phyloP scores from a whole-genome alignment of 2,329 filamentous ascomycete species.

The Sarocladium strictum region DNA sequence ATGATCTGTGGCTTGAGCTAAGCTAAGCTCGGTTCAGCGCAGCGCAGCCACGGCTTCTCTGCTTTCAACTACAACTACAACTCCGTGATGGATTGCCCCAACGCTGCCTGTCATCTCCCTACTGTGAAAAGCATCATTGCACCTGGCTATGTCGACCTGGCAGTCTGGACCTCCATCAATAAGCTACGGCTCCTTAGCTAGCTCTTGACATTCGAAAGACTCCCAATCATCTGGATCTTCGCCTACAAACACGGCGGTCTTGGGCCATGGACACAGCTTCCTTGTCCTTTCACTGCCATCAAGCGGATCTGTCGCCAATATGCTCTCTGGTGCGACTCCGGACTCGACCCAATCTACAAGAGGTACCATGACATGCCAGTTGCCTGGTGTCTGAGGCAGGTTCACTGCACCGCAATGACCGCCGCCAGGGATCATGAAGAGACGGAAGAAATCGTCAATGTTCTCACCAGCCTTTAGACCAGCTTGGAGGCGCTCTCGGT shows the following conservation, averaged over 20 bases:
- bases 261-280: constrained; percentile 4
- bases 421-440: constrained; percentile 6
- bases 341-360: not conserved
- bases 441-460: not conserved
- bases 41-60: too few relatives aligned
- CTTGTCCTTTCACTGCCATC: constrained; percentile 1
- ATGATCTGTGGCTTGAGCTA: constrained; percentile 1
- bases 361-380: not conserved
- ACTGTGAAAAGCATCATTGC: too few relatives aligned
- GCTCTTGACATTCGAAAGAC: not conserved
- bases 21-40: too few relatives aligned
- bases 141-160: too few relatives aligned
- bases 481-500: not conserved
- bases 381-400: constrained; percentile 4
- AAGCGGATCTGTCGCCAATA: not conserved
- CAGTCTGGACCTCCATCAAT: too few relatives aligned
- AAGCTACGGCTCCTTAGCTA: not conserved
- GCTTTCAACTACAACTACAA: too few relatives aligned
- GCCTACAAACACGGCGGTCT: not conserved
- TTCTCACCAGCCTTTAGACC: not conserved
- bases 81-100: too few relatives aligned
- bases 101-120: too few relatives aligned
- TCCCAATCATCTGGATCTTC: constrained; percentile 3
- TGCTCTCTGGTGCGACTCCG: not conserved
- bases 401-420: constrained; percentile 6